These are phyloP conservation scores for Aristolochia fimbriata DNA, from an alignment of 164 flowering plant species.

Conservation along the genomic window DNA sequence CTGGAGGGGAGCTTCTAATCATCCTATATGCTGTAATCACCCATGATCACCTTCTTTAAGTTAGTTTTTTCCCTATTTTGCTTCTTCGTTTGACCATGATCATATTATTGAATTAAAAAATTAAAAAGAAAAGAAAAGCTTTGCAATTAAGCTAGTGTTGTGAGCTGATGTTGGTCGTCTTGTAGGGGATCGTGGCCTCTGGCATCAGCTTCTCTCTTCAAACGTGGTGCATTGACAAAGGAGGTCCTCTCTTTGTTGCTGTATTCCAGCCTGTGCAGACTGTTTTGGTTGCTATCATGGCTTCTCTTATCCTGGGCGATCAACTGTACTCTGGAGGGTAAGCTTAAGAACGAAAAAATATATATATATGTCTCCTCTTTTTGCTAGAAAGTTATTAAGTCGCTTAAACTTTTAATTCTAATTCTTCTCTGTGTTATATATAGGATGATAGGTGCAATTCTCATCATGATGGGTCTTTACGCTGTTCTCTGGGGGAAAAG, in stretches of 20 bases:
- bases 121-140: too few relatives aligned
- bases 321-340: constrained; percentile 73
- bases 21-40: constrained; percentile 58
- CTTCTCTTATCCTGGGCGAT: constrained; percentile 61
- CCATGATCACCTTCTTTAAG: background rate
- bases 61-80: background rate
- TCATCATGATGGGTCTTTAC: constrained; percentile 59
- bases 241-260: constrained; percentile 71
- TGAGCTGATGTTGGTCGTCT: background rate
- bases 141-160: background rate
- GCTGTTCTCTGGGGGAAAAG: constrained; percentile 68
- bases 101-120: background rate
- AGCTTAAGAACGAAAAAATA: background rate
- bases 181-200: constrained; percentile 68
- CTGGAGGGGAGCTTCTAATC: constrained; percentile 51
- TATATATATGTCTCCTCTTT: too few relatives aligned
- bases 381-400: too few relatives aligned
- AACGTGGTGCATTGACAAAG: constrained; percentile 76
- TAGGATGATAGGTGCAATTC: constrained; percentile 56
- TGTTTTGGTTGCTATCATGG: constrained; percentile 62
- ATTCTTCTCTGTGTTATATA: constrained; percentile 4
- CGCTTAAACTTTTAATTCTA: too few relatives aligned
- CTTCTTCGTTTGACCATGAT: background rate
- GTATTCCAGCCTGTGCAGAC: constrained; percentile 73
- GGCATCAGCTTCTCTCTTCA: constrained; percentile 60